These are phyloP conservation scores for Plasmodium chabaudi DNA, from an alignment of 169 alveolate species.

Conservation along the genomic window DNA sequence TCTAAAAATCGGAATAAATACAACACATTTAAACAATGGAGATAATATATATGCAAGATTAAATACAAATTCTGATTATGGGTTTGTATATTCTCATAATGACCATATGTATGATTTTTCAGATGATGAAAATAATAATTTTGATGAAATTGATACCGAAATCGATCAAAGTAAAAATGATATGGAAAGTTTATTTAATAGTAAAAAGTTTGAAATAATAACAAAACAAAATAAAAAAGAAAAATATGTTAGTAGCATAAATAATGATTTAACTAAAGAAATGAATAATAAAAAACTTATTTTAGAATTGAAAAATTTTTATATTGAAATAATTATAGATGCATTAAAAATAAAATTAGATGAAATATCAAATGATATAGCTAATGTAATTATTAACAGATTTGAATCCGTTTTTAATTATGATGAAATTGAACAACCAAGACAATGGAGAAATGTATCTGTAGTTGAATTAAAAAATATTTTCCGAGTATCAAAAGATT, in stretches of 20 bases:
- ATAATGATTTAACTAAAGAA: conserved; percentile 40
- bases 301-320: conserved; percentile 23
- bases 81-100: background rate
- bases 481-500: conserved; percentile 64
- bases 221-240: conserved; percentile 17
- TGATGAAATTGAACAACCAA: conserved; percentile 78
- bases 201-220: conserved; percentile 35
- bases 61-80: background rate
- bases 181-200: background rate
- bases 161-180: background rate
- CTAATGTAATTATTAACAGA: conserved; percentile 46
- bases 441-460: conserved; percentile 77
- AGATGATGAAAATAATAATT: background rate
- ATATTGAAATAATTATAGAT: conserved; percentile 58
- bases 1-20: conserved; percentile 1
- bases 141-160: background rate
- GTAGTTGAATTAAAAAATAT: conserved; percentile 45
- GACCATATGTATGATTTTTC: background rate
- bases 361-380: conserved; percentile 60
- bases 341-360: conserved; percentile 47
- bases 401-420: conserved; percentile 75
- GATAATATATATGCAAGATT: background rate
- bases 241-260: conserved; percentile 29
- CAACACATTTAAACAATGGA: background rate
- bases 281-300: conserved; percentile 9